Base-by-base conservation (phyloP, 768 basidiomycete species). In the Trametes gibbosa region DNA sequence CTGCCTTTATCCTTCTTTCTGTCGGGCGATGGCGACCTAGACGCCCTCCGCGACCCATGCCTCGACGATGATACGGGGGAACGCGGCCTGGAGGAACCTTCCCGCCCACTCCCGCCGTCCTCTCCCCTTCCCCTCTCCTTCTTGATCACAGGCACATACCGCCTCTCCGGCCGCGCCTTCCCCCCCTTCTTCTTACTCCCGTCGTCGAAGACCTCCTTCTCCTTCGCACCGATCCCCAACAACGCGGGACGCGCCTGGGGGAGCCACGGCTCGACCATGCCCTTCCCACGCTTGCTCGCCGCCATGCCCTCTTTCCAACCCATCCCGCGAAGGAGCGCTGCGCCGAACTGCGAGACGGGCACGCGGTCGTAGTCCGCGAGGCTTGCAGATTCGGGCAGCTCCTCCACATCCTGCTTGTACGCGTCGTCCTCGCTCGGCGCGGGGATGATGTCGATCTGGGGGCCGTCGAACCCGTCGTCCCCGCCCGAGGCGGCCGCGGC, bases 251-350 rank as follows among this genome's bases (percentile, higher is more conserved):
- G 81, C 2, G 90, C 77, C 54, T 80, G 76, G 0, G 97, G 97
- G 0, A 95, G 74, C 70, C 92, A 95, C 1, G 95, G 88, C 65
- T 93, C 84, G 2, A 84, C 79, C 16, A 85, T 70, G 2, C 85
- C 89, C 59, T 83, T 76, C 51, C 73, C 72, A 56, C 64, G 85
- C 43, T 82, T 78, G 23, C 85, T 79, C 2, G 90, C 91, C 4
- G 87, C 84, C 3, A 81, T 81, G 0, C 90, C 89, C 35, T 90
- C 86, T 60, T 90, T 90, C 94, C 94, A 98, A 2, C 95, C 95
- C 97, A 98, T 98, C 0, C 96, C 96, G 45, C 95, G 83, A 4
- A 97, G 78, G 65, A 98, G 81, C 7, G 97, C 97, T 5, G 90
- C 86, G 6, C 97, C 96, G 64, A 98, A 99, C 56, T 92, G 89